Conservation (phyloP, 768 basidiomycete genomes). For the Termitomyces sp. region DNA sequence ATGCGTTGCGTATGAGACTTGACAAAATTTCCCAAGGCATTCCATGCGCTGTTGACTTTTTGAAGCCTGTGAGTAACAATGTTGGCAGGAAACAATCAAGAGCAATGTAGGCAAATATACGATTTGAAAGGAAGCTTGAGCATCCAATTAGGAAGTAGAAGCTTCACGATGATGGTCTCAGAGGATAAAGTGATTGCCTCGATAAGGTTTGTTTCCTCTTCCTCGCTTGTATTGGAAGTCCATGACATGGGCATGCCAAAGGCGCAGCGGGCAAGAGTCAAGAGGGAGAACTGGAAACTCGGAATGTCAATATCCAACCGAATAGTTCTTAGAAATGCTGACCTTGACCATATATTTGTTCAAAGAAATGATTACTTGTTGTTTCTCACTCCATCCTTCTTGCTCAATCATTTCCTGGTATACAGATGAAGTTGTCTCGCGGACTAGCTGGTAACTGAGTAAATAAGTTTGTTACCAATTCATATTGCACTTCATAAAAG, state of each 20-base stretch:
- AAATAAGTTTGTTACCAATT: no score
- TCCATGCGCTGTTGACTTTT: conserved; percentile 12
- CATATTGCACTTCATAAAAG: background rate
- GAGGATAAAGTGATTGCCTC: conserved; percentile 15
- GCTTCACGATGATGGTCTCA: conserved; percentile 14
- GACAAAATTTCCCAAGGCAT: background rate
- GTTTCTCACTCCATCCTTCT: conserved; percentile 23
- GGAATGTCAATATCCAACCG: background rate
- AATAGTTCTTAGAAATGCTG: background rate
- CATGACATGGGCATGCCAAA: conserved; percentile 25
- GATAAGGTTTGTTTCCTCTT: conserved; percentile 10
- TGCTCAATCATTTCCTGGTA: conserved; percentile 27
- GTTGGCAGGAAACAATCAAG: background rate
- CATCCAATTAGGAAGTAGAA: conserved; percentile 23
- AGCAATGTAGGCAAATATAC: conserved; percentile 10
- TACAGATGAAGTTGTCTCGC: conserved; percentile 24
- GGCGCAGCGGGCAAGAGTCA: conserved; percentile 22
- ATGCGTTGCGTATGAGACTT: conserved; percentile 8
- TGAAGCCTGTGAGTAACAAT: conserved; percentile 14
- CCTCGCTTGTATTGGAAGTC: conserved; percentile 5
- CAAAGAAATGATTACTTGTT: conserved; percentile 16
- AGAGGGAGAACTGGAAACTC: conserved; percentile 18
- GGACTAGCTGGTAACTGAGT: conserved; percentile 28
- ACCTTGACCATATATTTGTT: conserved; percentile 24
- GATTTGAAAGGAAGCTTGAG: conserved; percentile 23